These are phyloP conservation scores for Fusarium sp. DNA, from an alignment of 2,329 filamentous ascomycete species.

Conservation along the genomic window DNA sequence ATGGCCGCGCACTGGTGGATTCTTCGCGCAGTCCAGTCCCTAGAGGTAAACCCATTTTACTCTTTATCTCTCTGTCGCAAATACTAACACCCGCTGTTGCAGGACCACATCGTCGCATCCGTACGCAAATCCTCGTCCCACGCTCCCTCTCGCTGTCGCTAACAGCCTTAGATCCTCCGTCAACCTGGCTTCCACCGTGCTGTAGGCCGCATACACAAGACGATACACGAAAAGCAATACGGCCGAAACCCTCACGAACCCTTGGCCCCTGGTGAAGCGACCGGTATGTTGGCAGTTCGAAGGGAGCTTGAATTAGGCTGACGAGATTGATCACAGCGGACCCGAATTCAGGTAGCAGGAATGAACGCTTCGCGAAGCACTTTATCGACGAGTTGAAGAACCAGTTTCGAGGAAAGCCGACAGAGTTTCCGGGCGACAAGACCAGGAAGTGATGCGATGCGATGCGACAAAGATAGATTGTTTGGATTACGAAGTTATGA, in stretches of 20 bases:
- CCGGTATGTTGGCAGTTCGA: conserved; percentile 51
- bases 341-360: conserved; percentile 43
- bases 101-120: conserved; percentile 52
- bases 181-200: conserved; percentile 64
- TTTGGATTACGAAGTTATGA: conserved; percentile 5
- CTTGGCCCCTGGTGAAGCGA: conserved; percentile 64
- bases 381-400: conserved; percentile 65
- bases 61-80: accelerated
- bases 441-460: conserved; percentile 39
- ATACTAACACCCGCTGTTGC: conserved; percentile 23
- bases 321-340: conserved; percentile 45
- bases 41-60: conserved; percentile 45
- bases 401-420: conserved; percentile 60
- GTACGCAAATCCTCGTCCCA: conserved; percentile 37
- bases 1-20: conserved; percentile 52
- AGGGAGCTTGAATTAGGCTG: background rate
- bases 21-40: conserved; percentile 51
- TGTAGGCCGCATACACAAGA: conserved; percentile 64
- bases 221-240: conserved; percentile 60
- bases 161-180: conserved; percentile 58
- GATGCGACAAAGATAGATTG: background rate
- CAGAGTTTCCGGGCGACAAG: conserved; percentile 50
- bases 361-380: conserved; percentile 56
- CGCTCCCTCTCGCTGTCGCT: background rate
- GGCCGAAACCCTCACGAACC: conserved; percentile 64